Evolutionary conservation across 2,329 filamentous ascomycete species (phyloP), one percentile per base, ranked within the genome.

Genomic region (Exophiala sideris): DNA sequence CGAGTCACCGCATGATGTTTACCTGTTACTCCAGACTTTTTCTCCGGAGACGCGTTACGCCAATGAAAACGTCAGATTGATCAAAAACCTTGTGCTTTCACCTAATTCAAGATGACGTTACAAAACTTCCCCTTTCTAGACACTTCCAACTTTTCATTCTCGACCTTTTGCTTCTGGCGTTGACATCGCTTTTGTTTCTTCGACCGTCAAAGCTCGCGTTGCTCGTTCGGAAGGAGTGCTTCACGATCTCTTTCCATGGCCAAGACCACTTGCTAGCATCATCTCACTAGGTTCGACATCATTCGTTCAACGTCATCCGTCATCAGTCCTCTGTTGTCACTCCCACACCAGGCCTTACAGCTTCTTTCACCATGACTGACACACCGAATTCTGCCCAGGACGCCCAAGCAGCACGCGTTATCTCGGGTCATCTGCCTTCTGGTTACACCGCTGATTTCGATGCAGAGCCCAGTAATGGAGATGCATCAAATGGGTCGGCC

Each of bases 371-470:
- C 48, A 62, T 61, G 60, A 50, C 58, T 12, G 56, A 61, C 41
- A 54, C 56, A 14, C 54, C 56, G 16, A 50, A 36, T 33, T 50
- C 50, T 14, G 35, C 12, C 11, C 45, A 59, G 18, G 56, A 62
- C 35, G 21, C 45, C 34, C 50, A 54, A 44, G 53, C 50, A 11
- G 56, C 60, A 12, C 52, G 50, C 14, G 50, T 62, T 10, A 50
- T 62, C 11, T 54, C 58, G 10, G 53, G 48, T 10, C 58, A 62
- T 45, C 50, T 62, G 9, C 60, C 60, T 5, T 42, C 58, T 34
- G 60, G 60, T 2, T 62, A 61, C 38, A 58, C 60, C 2, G 60
- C 60, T 16, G 51, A 45, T 2, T 56, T 59, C 18, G 58, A 61
- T 45, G 49, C 53, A n/a, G 45, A 48, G n/a, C 38, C 14, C 20